Evolutionary conservation across 1,284 basidiomycete genomes (phyloP).

Genomic region (Sparassis latifolia): DNA sequence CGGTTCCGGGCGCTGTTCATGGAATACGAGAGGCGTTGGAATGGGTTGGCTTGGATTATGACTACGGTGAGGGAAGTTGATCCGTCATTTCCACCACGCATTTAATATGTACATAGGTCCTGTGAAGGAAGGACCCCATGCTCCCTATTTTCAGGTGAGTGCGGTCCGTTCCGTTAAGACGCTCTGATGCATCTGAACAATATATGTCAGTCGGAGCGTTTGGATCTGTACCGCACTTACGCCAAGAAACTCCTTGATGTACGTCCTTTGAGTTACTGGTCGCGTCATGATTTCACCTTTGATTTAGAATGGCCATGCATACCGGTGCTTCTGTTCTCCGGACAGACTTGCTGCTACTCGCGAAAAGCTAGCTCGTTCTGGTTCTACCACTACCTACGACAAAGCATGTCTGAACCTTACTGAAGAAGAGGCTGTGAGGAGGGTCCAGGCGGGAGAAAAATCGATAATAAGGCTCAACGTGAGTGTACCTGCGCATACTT

Average conservation of each 20-base stretch:
- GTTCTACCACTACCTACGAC: constrained; percentile 79
- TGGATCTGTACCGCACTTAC: constrained; percentile 78
- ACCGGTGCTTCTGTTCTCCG: constrained; percentile 89
- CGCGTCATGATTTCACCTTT: neutral
- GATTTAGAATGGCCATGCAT: constrained; percentile 76
- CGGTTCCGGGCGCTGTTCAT: constrained; percentile 81
- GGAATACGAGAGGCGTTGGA: constrained; percentile 70
- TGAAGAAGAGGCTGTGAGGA: constrained; percentile 76
- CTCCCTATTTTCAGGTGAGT: constrained; percentile 77
- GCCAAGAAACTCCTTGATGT: constrained; percentile 74
- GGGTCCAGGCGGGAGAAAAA: constrained; percentile 70
- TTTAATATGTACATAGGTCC: constrained; percentile 49
- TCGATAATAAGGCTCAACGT: constrained; percentile 87
- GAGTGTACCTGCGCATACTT: constrained; percentile 22
- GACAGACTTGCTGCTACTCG: constrained; percentile 64
- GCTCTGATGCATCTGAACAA: neutral
- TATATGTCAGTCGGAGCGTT: constrained; percentile 70
- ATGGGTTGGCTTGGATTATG: constrained; percentile 93
- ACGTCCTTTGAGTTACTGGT: constrained; percentile 13
- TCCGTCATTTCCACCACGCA: neutral
- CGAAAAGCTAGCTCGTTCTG: constrained; percentile 60
- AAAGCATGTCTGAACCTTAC: constrained; percentile 79
- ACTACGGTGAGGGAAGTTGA: constrained; percentile 60
- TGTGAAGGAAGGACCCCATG: constrained; percentile 64
- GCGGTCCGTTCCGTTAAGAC: neutral